Percentiles rank a stretch among this genome's conserved stretches.
Evolutionary conservation across 2,329 filamentous ascomycete species (phyloP).

Genomic region (Mollisiaceae sp.): DNA sequence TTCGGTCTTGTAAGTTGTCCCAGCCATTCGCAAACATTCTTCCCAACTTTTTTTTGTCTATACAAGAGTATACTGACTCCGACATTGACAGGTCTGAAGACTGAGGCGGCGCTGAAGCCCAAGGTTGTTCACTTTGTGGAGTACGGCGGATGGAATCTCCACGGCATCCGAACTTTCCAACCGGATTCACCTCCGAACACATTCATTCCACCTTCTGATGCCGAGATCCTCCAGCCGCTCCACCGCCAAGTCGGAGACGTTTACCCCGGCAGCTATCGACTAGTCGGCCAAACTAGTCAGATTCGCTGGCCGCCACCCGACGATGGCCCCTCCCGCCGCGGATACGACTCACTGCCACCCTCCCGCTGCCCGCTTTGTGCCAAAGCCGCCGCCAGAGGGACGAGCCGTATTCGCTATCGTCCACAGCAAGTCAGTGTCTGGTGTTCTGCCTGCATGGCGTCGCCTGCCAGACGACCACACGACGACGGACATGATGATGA

Average conservation of each 20-base stretch:
- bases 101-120: slow-evolving; percentile 1
- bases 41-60: neutral
- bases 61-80: neutral
- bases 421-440: slow-evolving; percentile 10
- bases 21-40: neutral
- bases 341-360: slow-evolving; percentile 8
- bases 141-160: slow-evolving; percentile 16
- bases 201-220: slow-evolving; percentile 14
- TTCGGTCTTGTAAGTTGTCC: slow-evolving; percentile 5
- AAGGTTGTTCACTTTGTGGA: slow-evolving; percentile 13
- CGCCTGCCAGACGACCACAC: slow-evolving; percentile 4
- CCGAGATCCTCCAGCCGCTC: neutral
- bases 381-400: slow-evolving; percentile 9
- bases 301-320: slow-evolving; percentile 19
- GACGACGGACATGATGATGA: slow-evolving; percentile 7
- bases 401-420: slow-evolving; percentile 6
- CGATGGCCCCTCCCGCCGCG: neutral
- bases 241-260: neutral
- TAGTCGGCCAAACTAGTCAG: neutral
- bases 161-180: slow-evolving; percentile 8
- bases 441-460: slow-evolving; percentile 8
- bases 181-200: slow-evolving; percentile 16
- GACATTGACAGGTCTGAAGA: slow-evolving; percentile 11
- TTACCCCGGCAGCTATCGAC: neutral
- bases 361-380: slow-evolving; percentile 12